phyloP scores from a whole-genome alignment of 768 basidiomycete species.

The Tubosaeta sp. region DNA sequence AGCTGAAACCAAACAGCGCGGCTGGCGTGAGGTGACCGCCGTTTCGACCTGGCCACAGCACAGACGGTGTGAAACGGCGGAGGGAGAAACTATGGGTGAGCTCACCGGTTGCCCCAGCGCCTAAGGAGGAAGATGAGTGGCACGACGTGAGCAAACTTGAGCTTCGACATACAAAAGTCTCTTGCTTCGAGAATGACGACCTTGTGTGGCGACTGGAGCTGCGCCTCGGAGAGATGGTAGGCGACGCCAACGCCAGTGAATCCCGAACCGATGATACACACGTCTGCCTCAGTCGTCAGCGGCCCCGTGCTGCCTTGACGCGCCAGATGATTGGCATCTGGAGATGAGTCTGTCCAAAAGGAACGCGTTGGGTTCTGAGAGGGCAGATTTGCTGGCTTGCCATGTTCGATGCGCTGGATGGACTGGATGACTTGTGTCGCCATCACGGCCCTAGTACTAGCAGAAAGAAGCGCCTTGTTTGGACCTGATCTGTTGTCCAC shows the following conservation, averaged over 20 bases:
- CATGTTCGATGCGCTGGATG: neutral
- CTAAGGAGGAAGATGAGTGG: conserved; percentile 37
- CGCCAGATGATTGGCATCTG: conserved; percentile 62
- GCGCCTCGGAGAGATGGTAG: conserved; percentile 56
- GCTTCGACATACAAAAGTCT: conserved; percentile 58
- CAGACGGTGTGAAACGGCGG: neutral
- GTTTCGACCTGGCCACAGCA: conserved; percentile 53
- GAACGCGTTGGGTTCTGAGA: conserved; percentile 62
- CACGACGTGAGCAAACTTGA: conserved; percentile 22
- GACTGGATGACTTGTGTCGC: neutral
- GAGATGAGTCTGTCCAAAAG: conserved; percentile 61
- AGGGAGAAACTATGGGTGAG: conserved; percentile 28
- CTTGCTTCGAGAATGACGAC: conserved; percentile 80
- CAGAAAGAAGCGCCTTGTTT: too few species aligned
- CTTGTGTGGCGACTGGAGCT: conserved; percentile 33
- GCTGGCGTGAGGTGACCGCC: conserved; percentile 69
- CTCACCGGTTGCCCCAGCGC: conserved; percentile 74
- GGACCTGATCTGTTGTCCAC: too few species aligned
- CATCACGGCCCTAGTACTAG: too few species aligned
- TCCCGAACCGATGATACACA: conserved; percentile 77
- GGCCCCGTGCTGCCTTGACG: conserved; percentile 58
- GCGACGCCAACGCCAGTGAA: conserved; percentile 74
- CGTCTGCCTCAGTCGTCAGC: conserved; percentile 58
- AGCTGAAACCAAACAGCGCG: conserved; percentile 43
- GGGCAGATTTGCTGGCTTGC: conserved; percentile 38